Evolutionary conservation across 2,329 filamentous ascomycete species (phyloP).

Genomic region (Fusarium nygamai): DNA sequence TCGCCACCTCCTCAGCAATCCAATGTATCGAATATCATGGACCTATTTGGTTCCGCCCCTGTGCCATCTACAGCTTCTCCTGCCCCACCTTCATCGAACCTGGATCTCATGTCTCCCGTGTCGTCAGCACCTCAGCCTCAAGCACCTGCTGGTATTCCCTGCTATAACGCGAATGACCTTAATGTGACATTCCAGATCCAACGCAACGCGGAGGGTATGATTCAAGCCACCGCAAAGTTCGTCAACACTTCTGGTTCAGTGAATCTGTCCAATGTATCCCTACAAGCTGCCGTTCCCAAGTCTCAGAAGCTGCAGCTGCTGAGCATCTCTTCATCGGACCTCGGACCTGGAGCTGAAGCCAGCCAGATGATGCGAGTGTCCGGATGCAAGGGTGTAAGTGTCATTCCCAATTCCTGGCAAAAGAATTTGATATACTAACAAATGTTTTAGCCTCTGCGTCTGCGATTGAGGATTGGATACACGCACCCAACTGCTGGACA

Average conservation of each 20-base stretch:
- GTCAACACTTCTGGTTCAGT: slow-evolving; percentile 76
- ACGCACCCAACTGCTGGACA: slow-evolving; percentile 74
- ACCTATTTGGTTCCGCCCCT: slow-evolving; percentile 74
- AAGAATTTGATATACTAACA: not conserved
- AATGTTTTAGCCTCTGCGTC: slow-evolving; percentile 74
- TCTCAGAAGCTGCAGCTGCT: slow-evolving; percentile 93
- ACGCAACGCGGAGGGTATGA: slow-evolving; percentile 78
- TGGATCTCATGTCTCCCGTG: slow-evolving; percentile 61
- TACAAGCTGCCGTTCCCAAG: slow-evolving; percentile 97
- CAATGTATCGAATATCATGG: slow-evolving; percentile 83
- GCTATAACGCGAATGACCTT: slow-evolving; percentile 88
- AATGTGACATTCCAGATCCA: slow-evolving; percentile 85
- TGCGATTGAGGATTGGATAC: slow-evolving; percentile 88
- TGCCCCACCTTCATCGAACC: slow-evolving; percentile 53
- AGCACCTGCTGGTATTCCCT: slow-evolving; percentile 68
- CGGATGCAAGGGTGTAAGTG: slow-evolving; percentile 87
- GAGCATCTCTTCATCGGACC: slow-evolving; percentile 83
- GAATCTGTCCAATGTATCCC: slow-evolving; percentile 76
- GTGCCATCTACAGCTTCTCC: slow-evolving; percentile 48
- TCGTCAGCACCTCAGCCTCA: slow-evolving; percentile 52
- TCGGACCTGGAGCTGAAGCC: slow-evolving; percentile 82
- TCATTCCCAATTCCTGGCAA: not conserved
- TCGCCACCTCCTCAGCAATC: slow-evolving; percentile 63
- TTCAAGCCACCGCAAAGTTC: slow-evolving; percentile 87
- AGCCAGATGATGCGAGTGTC: slow-evolving; percentile 91